Base-by-base conservation (phyloP, 352 stramenopile genomes). In the Thalassiosira exigua region DNA sequence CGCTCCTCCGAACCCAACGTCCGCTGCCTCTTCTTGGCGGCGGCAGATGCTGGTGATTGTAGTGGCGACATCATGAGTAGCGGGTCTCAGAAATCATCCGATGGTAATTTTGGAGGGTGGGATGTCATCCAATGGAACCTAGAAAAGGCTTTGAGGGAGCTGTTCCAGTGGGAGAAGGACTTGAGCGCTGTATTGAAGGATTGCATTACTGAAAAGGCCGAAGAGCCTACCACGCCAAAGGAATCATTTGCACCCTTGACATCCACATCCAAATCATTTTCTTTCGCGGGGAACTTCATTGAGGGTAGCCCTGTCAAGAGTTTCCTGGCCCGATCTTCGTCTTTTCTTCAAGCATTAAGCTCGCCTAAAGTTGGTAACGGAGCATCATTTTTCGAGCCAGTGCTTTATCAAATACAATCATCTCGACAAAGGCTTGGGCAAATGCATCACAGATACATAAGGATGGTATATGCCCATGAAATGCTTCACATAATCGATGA, bases 401-500 rank as follows among this genome's bases (percentile, higher is more conserved):
- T 81, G 17, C 30, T 85, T n/a, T 75, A 85, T 17, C 60, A 60
- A 12, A 78, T 81, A 17, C 53, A 73, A 66, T 67, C 51, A 3
- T 56, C 51, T 30, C 52, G 65, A 24, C 59, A 30, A 11, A 57
- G 71, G n/a, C 62, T 82, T 7, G 68, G 58, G 21, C 65, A 73
- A 24, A 79, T 48, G 3, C 65, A 62, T 4, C 44, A 76, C 46
- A 32, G 68, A 30, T 79, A 85, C 29, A 54, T 30, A 14, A 53
- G 54, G 0, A 78, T 83, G 75, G 64, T 83, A n/a, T 83, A 83
- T 64, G 75, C 75, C 5, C 67, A 83, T 58, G 75, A 83, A 61
- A 83, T 83, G 75, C 21, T 83, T 9, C 46, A 70, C 41, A 42
- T 78, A 3, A 69, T 65, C 39, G 60, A 60, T 27, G 53, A 73